Evolutionary conservation across 441 rosid species (phyloP), one percentile per base, ranked within the genome.

Genomic region (Mallotus repandus): DNA sequence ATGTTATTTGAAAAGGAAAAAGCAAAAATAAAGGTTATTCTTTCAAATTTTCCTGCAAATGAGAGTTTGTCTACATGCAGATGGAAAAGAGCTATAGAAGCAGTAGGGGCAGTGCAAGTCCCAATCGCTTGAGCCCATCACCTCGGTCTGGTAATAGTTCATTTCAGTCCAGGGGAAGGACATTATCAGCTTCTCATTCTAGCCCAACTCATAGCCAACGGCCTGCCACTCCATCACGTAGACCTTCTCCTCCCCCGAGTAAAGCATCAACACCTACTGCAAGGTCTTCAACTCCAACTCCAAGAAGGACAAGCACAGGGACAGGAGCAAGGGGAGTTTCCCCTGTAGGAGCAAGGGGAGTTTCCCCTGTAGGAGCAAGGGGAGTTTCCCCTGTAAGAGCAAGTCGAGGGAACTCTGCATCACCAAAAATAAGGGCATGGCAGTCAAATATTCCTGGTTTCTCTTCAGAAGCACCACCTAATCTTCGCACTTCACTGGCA

Each of bases 61-160:
- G 74, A 76, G 62, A 22, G 46, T 73, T 46, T 22, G 69, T 76
- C 65, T 25, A 25, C 79, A 53, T 82, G 84, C 84, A 96, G 99
- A 89, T 92, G 98, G 99, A 91, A 82, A 96, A 88, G 86, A 93
- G 97, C 80, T 84, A 88, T 77, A 84, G 94, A 78, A 92, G 97
- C 88, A 92, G 94, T 80, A 88, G 89, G 77, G 99, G 98, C 73
- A 92, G 99, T 78, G 89, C 98, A 71, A 96, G 99, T 80, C 99
- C 99, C 69, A 96, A 87, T 79, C 97, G 97, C 66, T 84, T 86
- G 65, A 96, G 99, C 83, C 88, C 91, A 81, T 96, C 99, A 41
- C 98, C 98, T 55, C 89, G 91, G 63, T 89, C 96, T 45, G 87
- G 86, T 76, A 86, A 71, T 76, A 87, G 81, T 76, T 83, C 89